Evolutionary conservation across 2,329 filamentous ascomycete genomes (phyloP), one percentile per base, ranked within the genome.

Genomic region (Camillea tinctor): DNA sequence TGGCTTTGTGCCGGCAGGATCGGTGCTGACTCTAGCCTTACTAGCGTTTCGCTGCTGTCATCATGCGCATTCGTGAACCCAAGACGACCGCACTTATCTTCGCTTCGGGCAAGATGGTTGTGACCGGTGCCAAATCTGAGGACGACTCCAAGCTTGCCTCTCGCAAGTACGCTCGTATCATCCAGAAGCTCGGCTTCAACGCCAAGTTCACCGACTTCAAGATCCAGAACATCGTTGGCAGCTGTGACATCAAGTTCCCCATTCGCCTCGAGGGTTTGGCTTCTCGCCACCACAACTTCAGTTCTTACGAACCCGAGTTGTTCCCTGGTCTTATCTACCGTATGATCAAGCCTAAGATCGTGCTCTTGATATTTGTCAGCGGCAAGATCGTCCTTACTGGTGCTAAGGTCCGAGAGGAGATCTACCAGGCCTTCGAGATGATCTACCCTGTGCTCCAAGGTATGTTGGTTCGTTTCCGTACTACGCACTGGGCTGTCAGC

Each of bases 271-370:
- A 98, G 77, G 95, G 95, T 79, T 82, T 99, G 75, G 95, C 95
- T 17, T 95, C 90, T 69, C 92, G 93, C 79, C 95, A 99, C 85
- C 94, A 98, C 84, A 97, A 97, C 81, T 99, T 98, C 87, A 96
- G 92, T 79, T 97, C 93, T 60, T 99, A 99, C 78, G 95, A 99
- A 79, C 95, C 95, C 68, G 95, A 99, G 76, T 79, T 99, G 76
- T 99, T 98, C 86, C 95, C 95, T 73, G 95, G 95, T 87, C 88
- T 99, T 56, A 99, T 99, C 80, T 99, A 99, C 81, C 93, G 95
- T 76, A 99, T 99, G 95, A 97, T 98, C 84, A 98, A 98, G 84
- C 95, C 95, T 20, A 98, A 98, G 88, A 97, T 98, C 69, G 94
- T 98, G 57, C 88, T 98, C 23, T 82, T 98, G 74, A 97, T 99